Evolutionary conservation across 257 asterid species (phyloP).

Genomic region (Gentiana dahurica): DNA sequence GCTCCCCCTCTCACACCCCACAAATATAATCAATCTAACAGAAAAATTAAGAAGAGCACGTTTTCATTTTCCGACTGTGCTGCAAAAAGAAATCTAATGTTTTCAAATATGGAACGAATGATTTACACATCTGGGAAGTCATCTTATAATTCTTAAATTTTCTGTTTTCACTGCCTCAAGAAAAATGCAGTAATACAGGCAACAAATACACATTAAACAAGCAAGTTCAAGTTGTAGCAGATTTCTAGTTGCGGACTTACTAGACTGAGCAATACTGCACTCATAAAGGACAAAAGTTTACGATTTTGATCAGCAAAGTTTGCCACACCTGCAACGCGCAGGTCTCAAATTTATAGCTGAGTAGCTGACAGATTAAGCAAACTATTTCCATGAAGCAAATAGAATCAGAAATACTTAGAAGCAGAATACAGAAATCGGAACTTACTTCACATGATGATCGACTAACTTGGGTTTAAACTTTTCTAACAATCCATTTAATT

Average conservation of each 20-base stretch:
- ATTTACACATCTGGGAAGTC: background rate
- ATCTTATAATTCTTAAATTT: background rate
- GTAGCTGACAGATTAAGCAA: background rate
- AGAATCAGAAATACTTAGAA: background rate
- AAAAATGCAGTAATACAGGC: background rate
- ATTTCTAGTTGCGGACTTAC: slow-evolving; percentile 34
- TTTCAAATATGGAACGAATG: no score
- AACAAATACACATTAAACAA: slow-evolving; percentile 5
- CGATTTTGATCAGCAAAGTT: slow-evolving; percentile 61
- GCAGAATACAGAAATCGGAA: background rate
- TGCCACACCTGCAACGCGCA: slow-evolving; percentile 52
- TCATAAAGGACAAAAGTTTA: slow-evolving; percentile 57
- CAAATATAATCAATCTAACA: no score
- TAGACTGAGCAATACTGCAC: slow-evolving; percentile 66
- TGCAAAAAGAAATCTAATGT: no score
- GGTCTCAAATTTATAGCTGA: background rate
- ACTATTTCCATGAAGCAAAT: background rate
- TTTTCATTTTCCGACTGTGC: no score
- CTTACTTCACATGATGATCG: no score
- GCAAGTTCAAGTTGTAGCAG: background rate
- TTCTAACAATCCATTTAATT: no score
- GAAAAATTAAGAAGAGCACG: no score
- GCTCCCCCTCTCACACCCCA: no score
- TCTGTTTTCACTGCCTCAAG: background rate
- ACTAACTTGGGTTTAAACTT: no score